Conservation (phyloP, 441 rosid species). For the Kokia cookei region DNA sequence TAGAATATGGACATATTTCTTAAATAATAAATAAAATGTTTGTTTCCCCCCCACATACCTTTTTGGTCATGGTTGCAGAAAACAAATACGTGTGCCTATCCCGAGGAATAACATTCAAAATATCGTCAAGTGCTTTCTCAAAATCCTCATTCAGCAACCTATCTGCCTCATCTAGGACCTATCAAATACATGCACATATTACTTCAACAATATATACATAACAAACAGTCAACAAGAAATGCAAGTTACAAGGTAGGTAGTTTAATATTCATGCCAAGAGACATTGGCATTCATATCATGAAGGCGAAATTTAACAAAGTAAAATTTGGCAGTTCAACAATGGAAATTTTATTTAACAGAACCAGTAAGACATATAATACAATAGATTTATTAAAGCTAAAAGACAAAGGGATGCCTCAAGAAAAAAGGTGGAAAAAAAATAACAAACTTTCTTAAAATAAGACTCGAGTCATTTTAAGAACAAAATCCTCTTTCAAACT, state of each 20-base stretch:
- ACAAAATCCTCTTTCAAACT: not conserved
- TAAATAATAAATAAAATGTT: not conserved
- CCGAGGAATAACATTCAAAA: constrained; percentile 67
- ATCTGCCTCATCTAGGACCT: constrained; percentile 99
- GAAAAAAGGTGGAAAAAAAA: not conserved
- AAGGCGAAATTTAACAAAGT: not conserved
- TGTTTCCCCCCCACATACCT: constrained; percentile 33
- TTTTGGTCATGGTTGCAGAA: constrained; percentile 98
- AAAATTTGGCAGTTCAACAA: not conserved
- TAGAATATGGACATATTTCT: not conserved
- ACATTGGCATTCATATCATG: not conserved
- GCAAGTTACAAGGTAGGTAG: not conserved
- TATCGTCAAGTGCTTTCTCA: constrained; percentile 84
- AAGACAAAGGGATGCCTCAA: not conserved
- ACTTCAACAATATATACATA: not conserved
- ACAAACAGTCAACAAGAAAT: not conserved
- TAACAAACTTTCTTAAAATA: not conserved
- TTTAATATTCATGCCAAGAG: not conserved
- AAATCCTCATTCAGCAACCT: constrained; percentile 92
- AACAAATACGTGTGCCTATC: constrained; percentile 72
- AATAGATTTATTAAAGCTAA: not conserved
- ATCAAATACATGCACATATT: constrained; percentile 13
- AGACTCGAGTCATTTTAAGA: not conserved
- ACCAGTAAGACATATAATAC: not conserved
- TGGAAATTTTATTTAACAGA: not conserved